Percentiles rank a stretch among this genome's conserved stretches.
These are phyloP conservation scores for Phlebiopsis flavidoalba DNA, from an alignment of 768 basidiomycete species.

Conservation along the genomic window DNA sequence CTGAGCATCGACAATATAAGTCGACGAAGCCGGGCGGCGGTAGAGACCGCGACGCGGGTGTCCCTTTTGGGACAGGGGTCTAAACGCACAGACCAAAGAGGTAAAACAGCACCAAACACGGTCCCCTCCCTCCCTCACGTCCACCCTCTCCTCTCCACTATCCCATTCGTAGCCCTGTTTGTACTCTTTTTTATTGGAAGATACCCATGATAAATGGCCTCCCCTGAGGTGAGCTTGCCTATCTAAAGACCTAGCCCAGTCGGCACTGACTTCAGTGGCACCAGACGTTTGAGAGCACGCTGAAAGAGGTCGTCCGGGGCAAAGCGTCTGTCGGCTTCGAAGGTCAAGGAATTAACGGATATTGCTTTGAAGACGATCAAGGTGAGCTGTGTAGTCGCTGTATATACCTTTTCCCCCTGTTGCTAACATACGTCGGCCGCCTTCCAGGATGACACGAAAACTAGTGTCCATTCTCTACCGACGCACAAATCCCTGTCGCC, in stretches of 20 bases:
- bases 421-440: neutral
- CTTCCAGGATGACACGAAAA: constrained; percentile 75
- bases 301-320: constrained; percentile 80
- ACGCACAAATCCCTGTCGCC: constrained; percentile 76
- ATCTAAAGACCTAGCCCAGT: neutral
- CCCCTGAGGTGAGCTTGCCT: constrained; percentile 15
- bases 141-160: neutral
- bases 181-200: neutral
- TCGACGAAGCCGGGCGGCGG: too few species aligned
- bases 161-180: neutral
- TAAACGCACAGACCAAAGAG: constrained; percentile 1
- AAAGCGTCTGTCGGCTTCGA: constrained; percentile 83
- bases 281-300: constrained; percentile 74
- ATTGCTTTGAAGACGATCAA: constrained; percentile 73
- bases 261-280: neutral
- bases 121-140: neutral
- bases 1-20: too few species aligned
- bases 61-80: neutral
- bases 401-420: neutral
- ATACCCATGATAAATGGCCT: constrained; percentile 14
- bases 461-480: constrained; percentile 87
- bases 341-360: constrained; percentile 74
- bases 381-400: constrained; percentile 39
- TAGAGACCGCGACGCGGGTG: too few species aligned
- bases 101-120: constrained; percentile 11